Evolutionary conservation across 495 filamentous ascomycete species (phyloP).

Genomic region (Aspergillus kassunensis): DNA sequence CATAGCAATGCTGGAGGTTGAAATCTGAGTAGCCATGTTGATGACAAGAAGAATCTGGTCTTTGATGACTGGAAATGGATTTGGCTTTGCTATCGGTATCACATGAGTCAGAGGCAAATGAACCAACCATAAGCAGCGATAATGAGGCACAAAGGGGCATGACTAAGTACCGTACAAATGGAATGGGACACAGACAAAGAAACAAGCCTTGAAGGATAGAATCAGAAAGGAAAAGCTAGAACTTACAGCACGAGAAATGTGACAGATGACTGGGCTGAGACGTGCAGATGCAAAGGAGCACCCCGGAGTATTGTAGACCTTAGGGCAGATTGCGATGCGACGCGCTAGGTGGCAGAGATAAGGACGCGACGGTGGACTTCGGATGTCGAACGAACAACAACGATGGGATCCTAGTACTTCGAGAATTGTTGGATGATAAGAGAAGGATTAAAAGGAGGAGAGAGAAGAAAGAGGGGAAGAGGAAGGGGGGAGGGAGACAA

Average conservation of each 20-base stretch:
- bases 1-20: constrained; percentile 56
- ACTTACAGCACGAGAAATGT: constrained; percentile 12
- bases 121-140: constrained; percentile 10
- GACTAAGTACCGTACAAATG: background rate
- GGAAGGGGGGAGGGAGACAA: constrained; percentile 3
- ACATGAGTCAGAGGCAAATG: constrained; percentile 22
- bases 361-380: constrained; percentile 14
- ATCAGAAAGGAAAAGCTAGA: background rate
- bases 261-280: constrained; percentile 9
- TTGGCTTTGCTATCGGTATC: constrained; percentile 22
- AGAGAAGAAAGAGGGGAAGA: constrained; percentile 6
- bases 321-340: constrained; percentile 23
- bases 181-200: constrained; percentile 3
- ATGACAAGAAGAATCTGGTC: constrained; percentile 6
- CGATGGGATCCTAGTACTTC: constrained; percentile 4
- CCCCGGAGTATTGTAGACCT: constrained; percentile 7
- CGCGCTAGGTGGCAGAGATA: constrained; percentile 22
- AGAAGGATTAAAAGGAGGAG: constrained; percentile 10
- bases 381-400: constrained; percentile 5
- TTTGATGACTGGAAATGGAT: constrained; percentile 1
- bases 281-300: constrained; percentile 19
- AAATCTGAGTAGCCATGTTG: constrained; percentile 48
- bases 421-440: constrained; percentile 11
- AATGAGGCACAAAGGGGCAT: background rate
- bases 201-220: background rate